Evolutionary conservation across 768 basidiomycete species (phyloP).

Genomic region (Rhodosporidiobolus odoratus): DNA sequence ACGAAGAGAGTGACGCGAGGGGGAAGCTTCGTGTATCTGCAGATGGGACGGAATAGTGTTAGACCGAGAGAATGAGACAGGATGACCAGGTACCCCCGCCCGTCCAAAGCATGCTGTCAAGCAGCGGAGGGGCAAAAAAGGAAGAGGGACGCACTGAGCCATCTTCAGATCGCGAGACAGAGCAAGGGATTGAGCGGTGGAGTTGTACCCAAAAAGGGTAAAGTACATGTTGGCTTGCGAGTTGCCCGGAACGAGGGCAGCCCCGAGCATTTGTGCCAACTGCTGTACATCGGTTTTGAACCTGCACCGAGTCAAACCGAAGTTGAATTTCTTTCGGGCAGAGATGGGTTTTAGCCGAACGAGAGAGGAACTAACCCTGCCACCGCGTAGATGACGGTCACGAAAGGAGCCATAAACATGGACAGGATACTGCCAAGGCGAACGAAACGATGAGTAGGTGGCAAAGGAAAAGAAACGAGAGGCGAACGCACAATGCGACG

Average conservation of each 20-base stretch:
- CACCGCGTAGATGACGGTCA: slow-evolving; percentile 2
- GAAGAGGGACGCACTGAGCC: not conserved
- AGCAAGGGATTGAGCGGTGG: slow-evolving; percentile 50
- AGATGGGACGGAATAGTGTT: too few relatives aligned
- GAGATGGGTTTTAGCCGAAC: too few relatives aligned
- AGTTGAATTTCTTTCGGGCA: too few relatives aligned
- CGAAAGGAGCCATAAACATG: slow-evolving; percentile 50
- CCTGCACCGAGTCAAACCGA: too few relatives aligned
- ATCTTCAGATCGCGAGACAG: slow-evolving; percentile 57
- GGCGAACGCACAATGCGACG: too few relatives aligned
- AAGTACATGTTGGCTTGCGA: slow-evolving; percentile 60
- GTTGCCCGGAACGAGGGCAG: slow-evolving; percentile 54
- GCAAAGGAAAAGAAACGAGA: too few relatives aligned
- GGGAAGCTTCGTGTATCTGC: slow-evolving; percentile 57
- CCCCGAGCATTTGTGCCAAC: slow-evolving; percentile 56
- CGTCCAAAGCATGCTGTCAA: too few relatives aligned
- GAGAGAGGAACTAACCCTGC: too few relatives aligned
- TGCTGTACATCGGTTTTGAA: slow-evolving; percentile 46
- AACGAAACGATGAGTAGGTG: slow-evolving; percentile 54
- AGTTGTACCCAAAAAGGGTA: slow-evolving; percentile 52
- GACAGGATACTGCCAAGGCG: too few relatives aligned
- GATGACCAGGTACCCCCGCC: too few relatives aligned
- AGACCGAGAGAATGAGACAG: not conserved
- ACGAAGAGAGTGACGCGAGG: slow-evolving; percentile 62
- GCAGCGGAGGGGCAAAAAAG: slow-evolving; percentile 55